Evolutionary conservation across 2,329 filamentous ascomycete species (phyloP), one percentile per base, ranked within the genome.

Genomic region (Hypomyces perniciosus): DNA sequence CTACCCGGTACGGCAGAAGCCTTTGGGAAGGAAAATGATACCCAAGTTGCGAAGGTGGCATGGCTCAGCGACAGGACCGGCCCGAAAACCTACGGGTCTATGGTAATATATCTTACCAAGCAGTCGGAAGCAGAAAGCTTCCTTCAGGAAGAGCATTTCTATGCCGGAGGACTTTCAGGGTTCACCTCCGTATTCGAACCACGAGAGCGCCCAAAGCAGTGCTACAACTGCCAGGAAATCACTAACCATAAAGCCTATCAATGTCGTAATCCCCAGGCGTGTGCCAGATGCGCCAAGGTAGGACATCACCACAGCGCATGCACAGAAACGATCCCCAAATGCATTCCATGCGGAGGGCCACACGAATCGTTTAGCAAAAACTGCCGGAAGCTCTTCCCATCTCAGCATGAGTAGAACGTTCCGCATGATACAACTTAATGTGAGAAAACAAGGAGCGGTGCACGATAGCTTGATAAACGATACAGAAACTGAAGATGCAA

Each of bases 181-280:
- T 40, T 44, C 27, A 56, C 55, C 6, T 44, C 41, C 9, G 8
- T 46, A 8, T 62, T 61, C 34, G 51, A 62, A 48, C 56, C 47
- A 20, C 55, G 57, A 44, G 52, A 46, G 35, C 52, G 55, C 49
- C 60, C 57, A 33, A 50, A 56, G 30, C 54, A 65, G 58, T 67
- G 54, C 47, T 66, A 63, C 41, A 65, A 65, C 37, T 66, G 57
- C 48, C 54, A 65, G 53, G 49, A 62, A 48, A 58, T 64, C 31
- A 41, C 38, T 20, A 51, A 56, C n/a, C 51, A 63, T 39, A 65
- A 64, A 48, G 59, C 57, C 9, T 61, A 57, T 48, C 44, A 63
- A 37, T 67, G 54, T 45, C 58, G 54, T 37, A 64, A 63, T 8
- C 40, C 51, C 7, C 52, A 59, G 44, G 42, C 54, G 2, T 62